A percentile compares a stretch with the other conserved stretches of the same genome.
Conservation (phyloP, 139 green algal species). For the Astrephomene gubernaculifera region DNA sequence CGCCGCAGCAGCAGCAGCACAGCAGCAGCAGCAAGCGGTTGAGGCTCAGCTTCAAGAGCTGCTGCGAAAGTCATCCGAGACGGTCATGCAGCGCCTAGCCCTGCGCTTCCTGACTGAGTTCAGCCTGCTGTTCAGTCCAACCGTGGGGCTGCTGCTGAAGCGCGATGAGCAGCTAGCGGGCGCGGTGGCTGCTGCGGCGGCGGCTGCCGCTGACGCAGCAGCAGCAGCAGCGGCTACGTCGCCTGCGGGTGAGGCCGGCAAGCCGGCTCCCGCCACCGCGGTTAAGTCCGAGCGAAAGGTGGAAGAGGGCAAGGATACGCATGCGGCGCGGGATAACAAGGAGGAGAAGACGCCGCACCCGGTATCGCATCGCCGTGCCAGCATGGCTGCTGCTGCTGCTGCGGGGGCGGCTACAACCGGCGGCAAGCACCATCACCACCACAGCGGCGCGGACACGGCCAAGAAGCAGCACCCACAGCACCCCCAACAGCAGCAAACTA, state of each 20-base stretch:
- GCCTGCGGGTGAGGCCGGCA: not conserved
- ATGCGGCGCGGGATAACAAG: not conserved
- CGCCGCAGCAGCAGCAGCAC: not conserved
- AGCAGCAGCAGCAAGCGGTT: slow-evolving; percentile 13
- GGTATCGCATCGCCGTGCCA: not conserved
- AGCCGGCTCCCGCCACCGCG: not conserved
- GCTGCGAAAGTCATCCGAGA: slow-evolving; percentile 23
- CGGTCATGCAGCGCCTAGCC: slow-evolving; percentile 72
- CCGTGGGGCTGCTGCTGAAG: slow-evolving; percentile 83
- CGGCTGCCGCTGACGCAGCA: not conserved
- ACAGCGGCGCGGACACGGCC: not conserved
- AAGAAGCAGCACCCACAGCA: slow-evolving; percentile 2
- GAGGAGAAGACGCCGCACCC: slow-evolving; percentile 26
- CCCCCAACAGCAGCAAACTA: not conserved
- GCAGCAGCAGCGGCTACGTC: not conserved
- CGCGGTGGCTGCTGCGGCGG: not conserved
- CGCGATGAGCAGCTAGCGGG: slow-evolving; percentile 73
- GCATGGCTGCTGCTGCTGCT: not conserved
- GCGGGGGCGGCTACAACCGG: not conserved
- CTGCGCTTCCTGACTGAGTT: slow-evolving; percentile 90
- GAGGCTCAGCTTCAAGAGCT: slow-evolving; percentile 55
- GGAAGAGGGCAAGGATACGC: not conserved
- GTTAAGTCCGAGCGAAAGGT: slow-evolving; percentile 10
- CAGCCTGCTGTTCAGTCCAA: slow-evolving; percentile 80
- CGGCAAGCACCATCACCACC: not conserved